Evolutionary conservation across 495 filamentous ascomycete genomes (phyloP), one percentile per base, ranked within the genome.

Genomic region (Podospora didyma): DNA sequence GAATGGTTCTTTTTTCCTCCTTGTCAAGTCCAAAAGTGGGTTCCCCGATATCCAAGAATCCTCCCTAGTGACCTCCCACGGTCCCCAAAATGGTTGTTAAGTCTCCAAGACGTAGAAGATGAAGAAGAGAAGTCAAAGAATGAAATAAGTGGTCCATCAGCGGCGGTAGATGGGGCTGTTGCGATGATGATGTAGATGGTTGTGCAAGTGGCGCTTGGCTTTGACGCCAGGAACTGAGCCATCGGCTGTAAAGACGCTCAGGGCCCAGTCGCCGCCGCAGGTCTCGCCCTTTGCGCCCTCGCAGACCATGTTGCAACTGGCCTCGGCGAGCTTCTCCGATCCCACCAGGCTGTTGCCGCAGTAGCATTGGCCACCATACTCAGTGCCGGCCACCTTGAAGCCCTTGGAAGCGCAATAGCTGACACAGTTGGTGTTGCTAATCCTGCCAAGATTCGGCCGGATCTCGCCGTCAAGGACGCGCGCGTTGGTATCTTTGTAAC

Each of bases 341-440:
- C 61, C 64, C 11, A 57, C 65, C 28, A 81, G 61, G 19, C 56
- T 56, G 60, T 83, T 82, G 34, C 81, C 84, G 66, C 86, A 89
- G 67, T 81, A 86, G 70, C 86, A 88, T 64, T 86, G 78, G 46
- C 76, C 77, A 52, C 77, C 82, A 54, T 86, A 87, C 68, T 90
- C 83, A 19, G 85, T 78, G 41, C 87, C 87, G 49, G 81, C 81
- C 64, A 81, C 79, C 59, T 50, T 66, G 63, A 70, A 85, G 54
- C 79, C 78, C 57, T 64, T 69, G 53, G 58, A 59, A 20, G 72
- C 67, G 71, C 83, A 86, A 68, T 83, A 80, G 34, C 75, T 68
- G 52, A 86, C 73, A 66, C 86, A 89, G 41, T 67, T 74, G 59
- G 78, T 76, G 55, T 86, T 80, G 46, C 78, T 86, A 65, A 86